Evolutionary conservation across 2,329 filamentous ascomycete genomes (phyloP).

Genomic region (Eutypella sp.): DNA sequence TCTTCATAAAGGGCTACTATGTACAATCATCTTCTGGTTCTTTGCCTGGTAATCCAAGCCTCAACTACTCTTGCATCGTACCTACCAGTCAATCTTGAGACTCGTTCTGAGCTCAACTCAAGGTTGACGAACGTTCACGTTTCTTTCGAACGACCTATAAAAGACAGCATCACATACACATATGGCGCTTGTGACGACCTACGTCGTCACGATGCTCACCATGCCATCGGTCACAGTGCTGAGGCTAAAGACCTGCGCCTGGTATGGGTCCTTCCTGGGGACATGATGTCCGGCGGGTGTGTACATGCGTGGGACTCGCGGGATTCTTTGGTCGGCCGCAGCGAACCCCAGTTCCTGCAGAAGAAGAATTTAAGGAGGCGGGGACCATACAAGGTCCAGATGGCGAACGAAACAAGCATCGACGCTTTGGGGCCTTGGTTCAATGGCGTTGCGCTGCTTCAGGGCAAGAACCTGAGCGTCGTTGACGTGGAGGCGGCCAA

Average conservation of each 20-base stretch:
- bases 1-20: neutral
- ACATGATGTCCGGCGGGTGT: slow-evolving; percentile 29
- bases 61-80: neutral
- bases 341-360: slow-evolving; percentile 25
- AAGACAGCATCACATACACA: slow-evolving; percentile 26
- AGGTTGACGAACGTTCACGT: slow-evolving; percentile 31
- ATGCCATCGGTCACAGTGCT: slow-evolving; percentile 18
- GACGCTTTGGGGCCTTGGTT: slow-evolving; percentile 56
- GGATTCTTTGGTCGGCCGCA: slow-evolving; percentile 30
- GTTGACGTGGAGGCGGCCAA: slow-evolving; percentile 51
- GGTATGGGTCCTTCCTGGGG: slow-evolving; percentile 30
- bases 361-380: slow-evolving; percentile 23
- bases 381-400: slow-evolving; percentile 30
- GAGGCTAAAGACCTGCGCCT: slow-evolving; percentile 21
- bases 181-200: slow-evolving; percentile 26
- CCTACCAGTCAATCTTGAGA: slow-evolving; percentile 30
- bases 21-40: neutral
- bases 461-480: slow-evolving; percentile 46
- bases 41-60: neutral
- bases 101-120: slow-evolving; percentile 27
- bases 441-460: slow-evolving; percentile 55
- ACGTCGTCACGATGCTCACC: slow-evolving; percentile 18
- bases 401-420: slow-evolving; percentile 47
- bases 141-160: slow-evolving; percentile 16
- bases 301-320: slow-evolving; percentile 34